phyloP scores from a whole-genome alignment of 1,284 basidiomycete genomes.

The Papiliotrema nemorosa region DNA sequence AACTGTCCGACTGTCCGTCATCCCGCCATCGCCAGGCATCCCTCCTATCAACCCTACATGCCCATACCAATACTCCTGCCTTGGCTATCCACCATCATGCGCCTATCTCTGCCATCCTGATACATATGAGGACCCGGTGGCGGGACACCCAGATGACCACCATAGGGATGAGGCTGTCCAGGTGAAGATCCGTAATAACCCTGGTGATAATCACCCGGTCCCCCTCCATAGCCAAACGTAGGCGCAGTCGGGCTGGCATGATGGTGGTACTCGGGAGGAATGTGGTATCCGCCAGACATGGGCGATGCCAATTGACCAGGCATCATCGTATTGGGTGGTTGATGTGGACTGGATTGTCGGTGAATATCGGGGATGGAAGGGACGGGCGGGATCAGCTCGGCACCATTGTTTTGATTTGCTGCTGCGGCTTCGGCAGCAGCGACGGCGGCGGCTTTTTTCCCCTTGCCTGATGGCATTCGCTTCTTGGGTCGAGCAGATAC shows the following conservation, averaged over 20 bases:
- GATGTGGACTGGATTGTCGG: constrained; percentile 25
- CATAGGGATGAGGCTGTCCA: constrained; percentile 9
- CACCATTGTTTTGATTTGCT: constrained; percentile 9
- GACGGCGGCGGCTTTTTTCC: constrained; percentile 19
- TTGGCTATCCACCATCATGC: constrained; percentile 14
- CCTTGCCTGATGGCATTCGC: constrained; percentile 32
- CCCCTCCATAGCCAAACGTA: constrained; percentile 11
- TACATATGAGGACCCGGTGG: constrained; percentile 14
- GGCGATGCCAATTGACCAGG: constrained; percentile 26
- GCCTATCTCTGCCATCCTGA: constrained; percentile 18
- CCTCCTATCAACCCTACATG: constrained; percentile 13
- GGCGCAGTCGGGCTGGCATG: constrained; percentile 17
- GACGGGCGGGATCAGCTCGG: constrained; percentile 33
- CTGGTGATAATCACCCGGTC: constrained; percentile 14
- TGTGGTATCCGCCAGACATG: constrained; percentile 31
- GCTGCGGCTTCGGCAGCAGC: constrained; percentile 4
- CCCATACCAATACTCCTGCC: constrained; percentile 26
- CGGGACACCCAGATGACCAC: constrained; percentile 16
- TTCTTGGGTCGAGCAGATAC: constrained; percentile 33
- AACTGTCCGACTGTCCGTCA: too few relatives aligned
- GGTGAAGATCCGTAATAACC: constrained; percentile 18
- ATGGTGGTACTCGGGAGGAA: constrained; percentile 32
- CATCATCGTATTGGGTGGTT: constrained; percentile 9
- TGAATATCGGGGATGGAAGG: constrained; percentile 40
- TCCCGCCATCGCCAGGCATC: too few relatives aligned